Base-by-base conservation (phyloP, 352 stramenopile genomes). In the Phytophthora ramorum region DNA sequence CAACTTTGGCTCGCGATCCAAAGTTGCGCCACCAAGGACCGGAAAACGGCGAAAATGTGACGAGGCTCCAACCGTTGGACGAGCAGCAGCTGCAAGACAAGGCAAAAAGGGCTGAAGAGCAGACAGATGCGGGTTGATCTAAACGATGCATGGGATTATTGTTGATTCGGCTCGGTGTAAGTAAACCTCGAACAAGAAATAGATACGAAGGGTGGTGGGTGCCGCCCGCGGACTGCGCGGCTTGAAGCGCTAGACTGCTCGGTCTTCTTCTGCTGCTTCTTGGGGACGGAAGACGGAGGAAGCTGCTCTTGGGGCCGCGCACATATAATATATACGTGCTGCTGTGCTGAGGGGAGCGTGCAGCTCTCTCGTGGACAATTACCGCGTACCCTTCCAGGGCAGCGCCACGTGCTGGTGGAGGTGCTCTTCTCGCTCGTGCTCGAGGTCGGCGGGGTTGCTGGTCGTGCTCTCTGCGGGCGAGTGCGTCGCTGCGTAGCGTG, bases 351-450 rank as follows among this genome's bases (percentile, higher is more conserved):
- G 9, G 24, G 10, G 5, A 2, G 7, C 1, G 6, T 14, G 34
- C 34, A 40, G 34, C 16, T 44, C 40, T 14, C 17, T 22, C 40
- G 28, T 46, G 17, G 40, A 14, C 40, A 26, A 17, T 53, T 58
- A 92, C 41, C 83, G 79, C 53, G 83, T 84, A 17, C 83, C 83
- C 67, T 92, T 92, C 83, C 83, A 92, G 28, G 83, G 66, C 19
- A 82, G 70, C 47, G 73, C 77, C 26, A 90, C 81, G 66, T 92
- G 83, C 41, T 90, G 78, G 71, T 91, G 83, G 3, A 90, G 65
- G 7, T 86, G 79, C 13, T 78, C 66, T 47, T 84, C 77, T 1
- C 58, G 52, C 55, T 73, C 64, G 22, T 86, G 80, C 52, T 79
- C 58, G n/a, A 58, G 32, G 45, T 76, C 69, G 40, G 61, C 52